phyloP scores from a whole-genome alignment of 768 basidiomycete genomes.

The Suillus hirtellus region DNA sequence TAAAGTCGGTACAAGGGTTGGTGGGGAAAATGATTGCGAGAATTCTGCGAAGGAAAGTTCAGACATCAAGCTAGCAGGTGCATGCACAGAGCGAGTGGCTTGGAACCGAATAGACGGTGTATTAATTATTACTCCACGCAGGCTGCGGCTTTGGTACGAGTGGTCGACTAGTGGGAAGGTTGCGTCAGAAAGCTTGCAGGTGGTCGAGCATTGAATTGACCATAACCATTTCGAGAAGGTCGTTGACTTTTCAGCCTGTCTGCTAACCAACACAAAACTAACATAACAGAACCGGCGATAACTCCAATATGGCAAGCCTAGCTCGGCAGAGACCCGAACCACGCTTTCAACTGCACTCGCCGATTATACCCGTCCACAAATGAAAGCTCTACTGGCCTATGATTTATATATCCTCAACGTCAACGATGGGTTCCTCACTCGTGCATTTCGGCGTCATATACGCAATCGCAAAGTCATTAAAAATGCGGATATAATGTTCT shows the following conservation, averaged over 20 bases:
- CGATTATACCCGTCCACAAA: too few species aligned
- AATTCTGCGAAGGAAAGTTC: conserved; percentile 12
- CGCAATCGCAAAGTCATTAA: too few species aligned
- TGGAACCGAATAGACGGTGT: neutral
- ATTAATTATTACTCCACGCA: neutral
- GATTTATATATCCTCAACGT: too few species aligned
- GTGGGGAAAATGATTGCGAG: conserved; percentile 10
- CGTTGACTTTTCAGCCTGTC: neutral
- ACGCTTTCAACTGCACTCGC: too few species aligned
- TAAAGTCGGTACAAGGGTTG: conserved; percentile 30
- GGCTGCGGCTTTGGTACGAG: neutral
- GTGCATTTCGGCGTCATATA: too few species aligned
- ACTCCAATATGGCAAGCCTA: too few species aligned
- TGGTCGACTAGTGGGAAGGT: neutral
- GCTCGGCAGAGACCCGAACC: too few species aligned
- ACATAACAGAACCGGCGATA: too few species aligned
- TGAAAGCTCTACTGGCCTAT: too few species aligned
- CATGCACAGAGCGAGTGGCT: neutral
- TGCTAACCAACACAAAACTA: too few species aligned
- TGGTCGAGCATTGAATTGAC: neutral
- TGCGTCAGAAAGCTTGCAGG: neutral
- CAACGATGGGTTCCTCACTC: too few species aligned
- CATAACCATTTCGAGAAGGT: conserved; percentile 2
- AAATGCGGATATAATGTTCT: too few species aligned
- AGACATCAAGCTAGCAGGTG: conserved; percentile 6